Base-by-base conservation (phyloP, 2,329 filamentous ascomycete genomes). In the Phyllosticta paracitricarpa region DNA sequence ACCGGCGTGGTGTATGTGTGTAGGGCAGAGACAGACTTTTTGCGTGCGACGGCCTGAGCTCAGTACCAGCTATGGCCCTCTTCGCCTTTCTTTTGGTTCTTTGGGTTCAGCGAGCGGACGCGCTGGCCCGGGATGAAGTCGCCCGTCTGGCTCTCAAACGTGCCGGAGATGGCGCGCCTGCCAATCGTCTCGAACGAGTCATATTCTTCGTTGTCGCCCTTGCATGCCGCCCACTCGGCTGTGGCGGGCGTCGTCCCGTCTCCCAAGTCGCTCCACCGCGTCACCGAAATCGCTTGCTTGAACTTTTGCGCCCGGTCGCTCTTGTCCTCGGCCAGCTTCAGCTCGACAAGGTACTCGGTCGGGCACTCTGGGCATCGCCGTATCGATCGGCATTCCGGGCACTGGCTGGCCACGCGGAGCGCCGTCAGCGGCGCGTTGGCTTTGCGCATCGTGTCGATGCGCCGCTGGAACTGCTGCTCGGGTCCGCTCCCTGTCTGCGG, bases 231-330 rank as follows among this genome's bases (percentile, higher is more conserved):
- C 79, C 84, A 85, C 63, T 84, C 81, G 3, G 72, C 72, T n/a
- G 73, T 77, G 10, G 72, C 72, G 2, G 83, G 81, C 9, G 74
- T 76, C 1, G 71, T 76, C 1, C 82, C 82, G 68, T 84, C 77
- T 1, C 84, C 84, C 17, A 87, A 68, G 70, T 87, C 84, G 63
- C 78, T 81, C 84, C 84, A 87, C 19, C 84, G 72, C 7, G 83
- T 86, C 4, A 85, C 80, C 4, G 84, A 77, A 59, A 87, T 78
- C 1, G 81, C 79, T 61, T 86, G 82, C 65, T 81, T 84, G 71
- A 87, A 87, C 2, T 74, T 71, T 10, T 74, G 66, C 48, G 72
- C 64, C 6, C 75, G 69, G 65, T 81, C 75, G 28, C 68, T 70
- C 55, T 73, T 77, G 64, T 86, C 83, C 69, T 87, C 84, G 1